Evolutionary conservation across 2,329 filamentous ascomycete genomes (phyloP), one percentile per base, ranked within the genome.

Genomic region (Colletotrichum destructivum): DNA sequence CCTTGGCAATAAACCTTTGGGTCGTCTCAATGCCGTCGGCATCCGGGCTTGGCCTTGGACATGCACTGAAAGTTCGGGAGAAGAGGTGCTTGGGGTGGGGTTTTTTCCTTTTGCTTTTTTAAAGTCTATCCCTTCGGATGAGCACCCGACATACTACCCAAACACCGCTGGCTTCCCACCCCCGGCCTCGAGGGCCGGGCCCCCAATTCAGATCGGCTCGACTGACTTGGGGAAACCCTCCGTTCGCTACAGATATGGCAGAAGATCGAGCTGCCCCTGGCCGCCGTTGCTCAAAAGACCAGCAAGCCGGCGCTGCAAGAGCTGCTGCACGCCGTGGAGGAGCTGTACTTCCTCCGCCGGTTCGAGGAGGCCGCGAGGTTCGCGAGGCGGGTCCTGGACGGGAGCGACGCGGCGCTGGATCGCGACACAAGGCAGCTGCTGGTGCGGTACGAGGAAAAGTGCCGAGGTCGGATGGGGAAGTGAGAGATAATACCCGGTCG

Each of bases 281-380:
- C 76, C 12, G 75, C 64, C 4, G 40, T 40, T 38, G 69, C 2
- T 38, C 35, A 49, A 9, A 72, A 59, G 42, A 76, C 83, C 4
- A 79, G 81, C 42, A 90, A 89, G 75, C 83, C 83, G 52, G 81
- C 84, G 44, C 80, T 83, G 1, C 87, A 89, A 73, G 83, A 86
- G n/a, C 75, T 88, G 12, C 70, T 89, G 23, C 87, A 90, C 75
- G 88, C 88, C 0, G 85, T 88, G 9, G 88, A 90, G 76, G 88
- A 90, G 78, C 81, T 90, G 55, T 90, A 90, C 75, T 90, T 88
- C 77, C 86, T 86, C 74, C 79, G 82, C 7, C 79, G 84, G 44
- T 90, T 84, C 69, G 77, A 78, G 1, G 83, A 87, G 65, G 87
- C 84, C 2, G 79, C 82, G n/a, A 75, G 76, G 13, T 83, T 90